These are phyloP conservation scores for Herpetospermum pedunculosum DNA, from an alignment of 306 rosid species.

Conservation along the genomic window DNA sequence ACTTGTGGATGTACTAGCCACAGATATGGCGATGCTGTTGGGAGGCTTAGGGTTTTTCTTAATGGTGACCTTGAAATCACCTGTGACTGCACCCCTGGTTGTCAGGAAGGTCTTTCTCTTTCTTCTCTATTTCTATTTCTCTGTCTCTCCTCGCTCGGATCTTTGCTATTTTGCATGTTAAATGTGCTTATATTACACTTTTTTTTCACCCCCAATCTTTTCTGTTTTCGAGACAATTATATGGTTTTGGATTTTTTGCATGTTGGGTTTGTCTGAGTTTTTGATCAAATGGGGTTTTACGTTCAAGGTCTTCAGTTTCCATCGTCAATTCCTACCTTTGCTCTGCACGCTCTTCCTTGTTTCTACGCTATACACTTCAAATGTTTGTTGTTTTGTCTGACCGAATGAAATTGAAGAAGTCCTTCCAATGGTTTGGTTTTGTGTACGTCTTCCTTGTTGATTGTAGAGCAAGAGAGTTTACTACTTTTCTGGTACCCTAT, in stretches of 20 bases:
- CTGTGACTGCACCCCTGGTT: constrained; percentile 99
- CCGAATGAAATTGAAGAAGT: no score
- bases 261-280: constrained; percentile 13
- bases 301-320: constrained; percentile 34
- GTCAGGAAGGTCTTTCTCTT: constrained; percentile 73
- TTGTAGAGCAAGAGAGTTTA: background rate
- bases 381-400: constrained; percentile 73
- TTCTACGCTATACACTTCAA: constrained; percentile 17
- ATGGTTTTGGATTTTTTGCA: constrained; percentile 26
- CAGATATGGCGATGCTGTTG: constrained; percentile 93
- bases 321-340: background rate
- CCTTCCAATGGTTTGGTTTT: background rate
- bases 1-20: constrained; percentile 97
- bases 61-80: constrained; percentile 79
- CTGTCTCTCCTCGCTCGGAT: constrained; percentile 6
- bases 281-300: constrained; percentile 26
- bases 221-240: constrained; percentile 16
- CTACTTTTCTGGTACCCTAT: background rate
- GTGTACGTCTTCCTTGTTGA: background rate
- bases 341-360: background rate
- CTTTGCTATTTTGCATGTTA: constrained; percentile 28
- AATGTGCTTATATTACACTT: constrained; percentile 10
- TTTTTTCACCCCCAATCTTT: no score
- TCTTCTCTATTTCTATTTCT: constrained; percentile 11
- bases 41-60: constrained; percentile 95